phyloP scores from a whole-genome alignment of 371 early-diverging fungal genomes.

The Mycotypha africana region DNA sequence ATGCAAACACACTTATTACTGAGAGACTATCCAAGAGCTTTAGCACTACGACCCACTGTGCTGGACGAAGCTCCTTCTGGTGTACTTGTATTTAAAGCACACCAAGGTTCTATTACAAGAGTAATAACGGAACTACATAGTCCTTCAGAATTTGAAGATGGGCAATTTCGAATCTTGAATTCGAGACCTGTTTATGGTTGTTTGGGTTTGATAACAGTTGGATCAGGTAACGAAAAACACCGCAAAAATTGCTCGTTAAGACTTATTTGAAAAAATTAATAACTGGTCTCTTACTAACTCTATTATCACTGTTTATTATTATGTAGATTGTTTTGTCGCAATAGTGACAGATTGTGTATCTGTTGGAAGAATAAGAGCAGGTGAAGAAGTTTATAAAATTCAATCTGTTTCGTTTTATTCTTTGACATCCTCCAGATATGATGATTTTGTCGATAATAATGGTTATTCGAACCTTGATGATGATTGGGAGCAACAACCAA shows the following conservation, averaged over 20 bases:
- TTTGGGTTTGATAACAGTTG: constrained; percentile 60
- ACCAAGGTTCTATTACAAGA: constrained; percentile 10
- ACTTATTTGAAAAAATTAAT: not conserved
- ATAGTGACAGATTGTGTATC: constrained; percentile 63
- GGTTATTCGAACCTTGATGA: constrained; percentile 21
- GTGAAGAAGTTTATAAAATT: constrained; percentile 58
- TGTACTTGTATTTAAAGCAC: constrained; percentile 41
- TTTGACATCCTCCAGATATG: constrained; percentile 51
- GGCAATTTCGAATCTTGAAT: constrained; percentile 43
- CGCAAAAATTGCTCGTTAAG: not conserved
- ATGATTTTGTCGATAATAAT: constrained; percentile 37
- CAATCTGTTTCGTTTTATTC: constrained; percentile 60
- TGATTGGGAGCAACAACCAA: constrained; percentile 29
- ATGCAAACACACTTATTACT: constrained; percentile 46
- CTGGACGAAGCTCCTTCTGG: constrained; percentile 42
- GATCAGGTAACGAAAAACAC: constrained; percentile 40
- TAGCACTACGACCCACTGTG: constrained; percentile 44
- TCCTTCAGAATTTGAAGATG: constrained; percentile 43
- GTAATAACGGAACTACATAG: constrained; percentile 42
- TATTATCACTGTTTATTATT: not conserved
- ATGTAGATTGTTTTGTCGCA: constrained; percentile 65
- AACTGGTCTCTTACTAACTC: not conserved
- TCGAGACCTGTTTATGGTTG: constrained; percentile 66
- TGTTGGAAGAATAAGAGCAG: constrained; percentile 55
- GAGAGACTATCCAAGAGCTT: constrained; percentile 44